Percentiles rank a stretch among this genome's conserved stretches.
These are phyloP conservation scores for Lachnellula cervina DNA, from an alignment of 2,329 filamentous ascomycete species.

Conservation along the genomic window DNA sequence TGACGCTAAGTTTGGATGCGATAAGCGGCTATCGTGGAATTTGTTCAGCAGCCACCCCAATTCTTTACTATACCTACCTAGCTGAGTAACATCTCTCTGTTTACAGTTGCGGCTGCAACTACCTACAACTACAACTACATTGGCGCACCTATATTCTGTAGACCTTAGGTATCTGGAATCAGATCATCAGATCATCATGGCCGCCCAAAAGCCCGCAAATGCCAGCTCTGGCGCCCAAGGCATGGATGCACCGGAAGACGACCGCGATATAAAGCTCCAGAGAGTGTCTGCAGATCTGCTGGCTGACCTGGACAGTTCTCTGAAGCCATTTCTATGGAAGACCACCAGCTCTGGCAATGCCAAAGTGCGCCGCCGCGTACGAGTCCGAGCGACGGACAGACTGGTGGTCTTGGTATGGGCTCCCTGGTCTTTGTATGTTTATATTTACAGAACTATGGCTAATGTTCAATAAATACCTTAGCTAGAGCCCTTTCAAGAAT, in stretches of 20 bases:
- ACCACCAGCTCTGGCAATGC: slow-evolving; percentile 40
- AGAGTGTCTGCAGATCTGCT: slow-evolving; percentile 56
- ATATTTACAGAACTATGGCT: slow-evolving; percentile 14
- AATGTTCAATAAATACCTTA: slow-evolving; percentile 7
- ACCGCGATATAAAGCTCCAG: slow-evolving; percentile 55
- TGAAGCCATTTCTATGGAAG: slow-evolving; percentile 50
- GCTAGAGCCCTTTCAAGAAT: slow-evolving; percentile 89
- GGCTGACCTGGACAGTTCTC: slow-evolving; percentile 49
- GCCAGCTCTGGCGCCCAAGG: not conserved
- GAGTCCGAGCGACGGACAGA: slow-evolving; percentile 44
- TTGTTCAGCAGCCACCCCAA: no score
- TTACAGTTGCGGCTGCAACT: no score
- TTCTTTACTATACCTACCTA: no score
- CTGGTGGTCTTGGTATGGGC: slow-evolving; percentile 42
- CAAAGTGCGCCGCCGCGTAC: slow-evolving; percentile 45
- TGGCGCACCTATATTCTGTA: not conserved
- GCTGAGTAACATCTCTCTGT: no score
- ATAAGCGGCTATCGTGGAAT: no score
- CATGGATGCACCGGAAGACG: slow-evolving; percentile 3
- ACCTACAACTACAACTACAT: not conserved
- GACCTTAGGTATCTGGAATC: not conserved
- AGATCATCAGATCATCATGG: not conserved
- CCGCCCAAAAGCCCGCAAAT: not conserved
- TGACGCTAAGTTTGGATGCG: no score
- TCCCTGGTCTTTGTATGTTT: not conserved